phyloP scores from a whole-genome alignment of 768 basidiomycete genomes.

The Cubamyces sp. region DNA sequence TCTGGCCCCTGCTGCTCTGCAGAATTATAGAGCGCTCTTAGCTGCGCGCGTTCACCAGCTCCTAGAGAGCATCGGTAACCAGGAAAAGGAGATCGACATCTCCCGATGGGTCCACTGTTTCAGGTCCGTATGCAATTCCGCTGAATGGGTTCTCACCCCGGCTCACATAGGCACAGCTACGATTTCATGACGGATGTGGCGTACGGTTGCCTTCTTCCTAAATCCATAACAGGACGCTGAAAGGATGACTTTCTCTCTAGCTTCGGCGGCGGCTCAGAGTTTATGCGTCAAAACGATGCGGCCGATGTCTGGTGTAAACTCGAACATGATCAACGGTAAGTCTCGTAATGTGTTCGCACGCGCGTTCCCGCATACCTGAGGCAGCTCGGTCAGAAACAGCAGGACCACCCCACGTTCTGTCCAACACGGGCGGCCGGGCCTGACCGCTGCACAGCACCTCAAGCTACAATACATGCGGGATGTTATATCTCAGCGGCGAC shows the following conservation, averaged over 20 bases:
- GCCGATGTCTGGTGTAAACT: slow-evolving; percentile 10
- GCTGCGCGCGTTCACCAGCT: slow-evolving; percentile 45
- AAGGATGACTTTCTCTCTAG: slow-evolving; percentile 22
- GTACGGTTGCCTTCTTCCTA: slow-evolving; percentile 21
- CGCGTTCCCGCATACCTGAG: neutral
- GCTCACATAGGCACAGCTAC: slow-evolving; percentile 33
- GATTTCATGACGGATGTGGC: slow-evolving; percentile 50
- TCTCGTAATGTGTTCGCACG: too few relatives aligned
- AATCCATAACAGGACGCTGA: neutral
- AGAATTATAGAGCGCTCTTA: slow-evolving; percentile 48
- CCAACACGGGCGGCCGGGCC: too few relatives aligned
- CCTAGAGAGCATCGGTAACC: slow-evolving; percentile 38
- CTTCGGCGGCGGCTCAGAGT: slow-evolving; percentile 45
- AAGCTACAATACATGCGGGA: slow-evolving; percentile 31
- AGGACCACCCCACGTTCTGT: too few relatives aligned
- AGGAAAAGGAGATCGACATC: slow-evolving; percentile 34
- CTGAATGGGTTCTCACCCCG: neutral
- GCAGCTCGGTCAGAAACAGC: neutral
- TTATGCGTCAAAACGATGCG: slow-evolving; percentile 41
- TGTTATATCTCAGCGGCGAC: slow-evolving; percentile 45
- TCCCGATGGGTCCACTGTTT: slow-evolving; percentile 44
- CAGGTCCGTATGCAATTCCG: slow-evolving; percentile 34
- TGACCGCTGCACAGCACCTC: too few relatives aligned
- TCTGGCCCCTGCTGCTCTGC: slow-evolving; percentile 37
- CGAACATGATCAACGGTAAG: slow-evolving; percentile 7